Percentiles rank a stretch among this genome's conserved stretches.
Conservation (phyloP, 208 protist genomes). For the Crithidia sp. region DNA sequence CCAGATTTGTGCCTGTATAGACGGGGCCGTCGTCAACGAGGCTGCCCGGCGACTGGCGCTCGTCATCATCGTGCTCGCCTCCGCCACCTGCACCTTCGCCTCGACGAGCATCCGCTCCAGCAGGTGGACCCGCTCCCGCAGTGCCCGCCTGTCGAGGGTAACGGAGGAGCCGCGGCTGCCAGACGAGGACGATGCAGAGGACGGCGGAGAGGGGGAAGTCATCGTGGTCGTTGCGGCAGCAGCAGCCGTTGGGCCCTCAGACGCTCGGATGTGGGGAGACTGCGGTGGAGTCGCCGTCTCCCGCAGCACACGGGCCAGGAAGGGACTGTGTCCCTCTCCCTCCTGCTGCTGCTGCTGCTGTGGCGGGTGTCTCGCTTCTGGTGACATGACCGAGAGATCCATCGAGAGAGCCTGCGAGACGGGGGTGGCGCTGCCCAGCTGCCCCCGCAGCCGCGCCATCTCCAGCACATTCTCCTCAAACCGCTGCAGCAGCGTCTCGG, state of each 20-base stretch:
- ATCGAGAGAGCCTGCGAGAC: not conserved
- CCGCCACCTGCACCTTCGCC: conserved; percentile 36
- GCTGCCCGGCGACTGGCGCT: not conserved
- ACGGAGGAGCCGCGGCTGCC: too few relatives aligned
- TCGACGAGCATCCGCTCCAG: conserved; percentile 38
- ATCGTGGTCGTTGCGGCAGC: too few relatives aligned
- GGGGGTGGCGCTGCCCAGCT: not conserved
- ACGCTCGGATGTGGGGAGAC: not conserved
- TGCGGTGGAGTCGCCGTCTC: not conserved
- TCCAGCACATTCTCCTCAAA: conserved; percentile 31
- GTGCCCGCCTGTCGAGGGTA: conserved; percentile 2
- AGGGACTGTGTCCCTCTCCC: too few relatives aligned
- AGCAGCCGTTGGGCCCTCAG: too few relatives aligned
- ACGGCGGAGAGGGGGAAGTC: too few relatives aligned
- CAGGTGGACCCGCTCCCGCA: conserved; percentile 29
- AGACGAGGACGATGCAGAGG: not conserved
- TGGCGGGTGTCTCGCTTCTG: not conserved
- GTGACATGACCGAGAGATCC: not conserved
- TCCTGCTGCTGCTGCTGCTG: too few relatives aligned
- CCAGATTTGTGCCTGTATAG: conserved; percentile 14
- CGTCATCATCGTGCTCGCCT: conserved; percentile 26
- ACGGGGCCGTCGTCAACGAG: conserved; percentile 1
- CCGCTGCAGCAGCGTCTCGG: conserved; percentile 32
- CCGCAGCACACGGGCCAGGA: not conserved
- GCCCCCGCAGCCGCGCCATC: conserved; percentile 17